Percentiles rank a stretch among this genome's conserved stretches.
Conservation (phyloP, 192 early-diverging fungal genomes). For the Chytriomyces hyalinus region DNA sequence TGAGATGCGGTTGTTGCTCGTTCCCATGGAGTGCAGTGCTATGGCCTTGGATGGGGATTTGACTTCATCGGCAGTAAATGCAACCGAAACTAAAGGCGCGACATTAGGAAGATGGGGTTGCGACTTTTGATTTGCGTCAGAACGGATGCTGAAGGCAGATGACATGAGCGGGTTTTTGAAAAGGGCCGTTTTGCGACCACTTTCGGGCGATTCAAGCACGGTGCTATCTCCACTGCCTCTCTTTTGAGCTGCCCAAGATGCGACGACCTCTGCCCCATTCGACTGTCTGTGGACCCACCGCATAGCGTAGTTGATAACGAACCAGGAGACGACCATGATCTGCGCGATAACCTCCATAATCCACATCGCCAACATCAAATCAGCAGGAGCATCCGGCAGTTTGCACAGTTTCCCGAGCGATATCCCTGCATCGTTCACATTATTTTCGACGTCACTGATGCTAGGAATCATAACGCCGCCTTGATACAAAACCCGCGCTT, state of each 20-base stretch:
- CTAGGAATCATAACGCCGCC: not conserved
- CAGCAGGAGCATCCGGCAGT: not conserved
- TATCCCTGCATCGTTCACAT: not conserved
- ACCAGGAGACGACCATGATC: not conserved
- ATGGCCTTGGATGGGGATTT: no score
- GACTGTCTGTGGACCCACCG: not conserved
- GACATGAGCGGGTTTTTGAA: no score
- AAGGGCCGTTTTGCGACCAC: no score
- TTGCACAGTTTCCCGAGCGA: not conserved
- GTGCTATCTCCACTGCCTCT: not conserved
- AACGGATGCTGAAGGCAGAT: no score
- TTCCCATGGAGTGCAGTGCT: no score
- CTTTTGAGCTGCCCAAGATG: not conserved
- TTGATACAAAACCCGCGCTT: not conserved
- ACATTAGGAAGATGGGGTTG: not conserved
- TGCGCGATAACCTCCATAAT: not conserved
- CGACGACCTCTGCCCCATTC: not conserved
- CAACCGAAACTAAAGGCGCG: not conserved
- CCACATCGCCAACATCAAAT: not conserved
- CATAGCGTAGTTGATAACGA: not conserved
- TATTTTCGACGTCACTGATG: not conserved
- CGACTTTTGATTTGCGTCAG: not conserved
- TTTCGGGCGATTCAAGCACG: no score
- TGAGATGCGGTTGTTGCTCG: no score
- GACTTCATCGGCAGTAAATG: not conserved